Percentiles rank a stretch among this genome's conserved stretches.
Evolutionary conservation across 345 rosid genomes (phyloP).

Genomic region (Gynandropsis gynandra): DNA sequence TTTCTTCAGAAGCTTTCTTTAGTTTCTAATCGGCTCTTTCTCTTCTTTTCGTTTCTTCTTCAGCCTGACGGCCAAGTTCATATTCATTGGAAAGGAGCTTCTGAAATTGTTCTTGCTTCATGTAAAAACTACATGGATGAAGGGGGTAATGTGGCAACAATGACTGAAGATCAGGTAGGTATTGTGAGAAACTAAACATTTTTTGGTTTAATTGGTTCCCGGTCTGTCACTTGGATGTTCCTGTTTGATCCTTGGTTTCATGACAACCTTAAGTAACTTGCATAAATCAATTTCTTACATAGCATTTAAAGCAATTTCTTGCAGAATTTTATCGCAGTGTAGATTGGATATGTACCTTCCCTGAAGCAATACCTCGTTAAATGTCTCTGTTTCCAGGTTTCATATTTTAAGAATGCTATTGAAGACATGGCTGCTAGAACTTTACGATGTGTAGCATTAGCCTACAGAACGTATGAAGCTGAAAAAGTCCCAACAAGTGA

Average conservation of each 20-base stretch:
- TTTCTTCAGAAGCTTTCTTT: neutral
- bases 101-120: constrained; percentile 80
- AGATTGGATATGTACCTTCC: too few relatives aligned
- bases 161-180: constrained; percentile 81
- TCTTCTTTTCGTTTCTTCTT: neutral
- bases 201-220: neutral
- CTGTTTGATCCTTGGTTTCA: too few relatives aligned
- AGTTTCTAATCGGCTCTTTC: neutral
- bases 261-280: too few relatives aligned
- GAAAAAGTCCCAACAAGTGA: constrained; percentile 68
- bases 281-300: too few relatives aligned
- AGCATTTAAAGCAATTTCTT: too few relatives aligned
- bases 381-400: constrained; percentile 37
- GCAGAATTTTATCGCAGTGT: too few relatives aligned
- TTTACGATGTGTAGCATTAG: constrained; percentile 89
- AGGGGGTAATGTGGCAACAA: constrained; percentile 41
- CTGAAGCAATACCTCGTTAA: too few relatives aligned
- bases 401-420: constrained; percentile 47
- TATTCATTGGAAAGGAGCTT: constrained; percentile 99
- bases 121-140: constrained; percentile 60
- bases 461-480: constrained; percentile 54
- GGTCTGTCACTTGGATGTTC: too few relatives aligned
- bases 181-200: constrained; percentile 13
- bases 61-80: constrained; percentile 70
- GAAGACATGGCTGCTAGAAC: constrained; percentile 79